These are phyloP conservation scores for Candida vaughaniae DNA, from an alignment of 805 yeast genomes.

Conservation along the genomic window DNA sequence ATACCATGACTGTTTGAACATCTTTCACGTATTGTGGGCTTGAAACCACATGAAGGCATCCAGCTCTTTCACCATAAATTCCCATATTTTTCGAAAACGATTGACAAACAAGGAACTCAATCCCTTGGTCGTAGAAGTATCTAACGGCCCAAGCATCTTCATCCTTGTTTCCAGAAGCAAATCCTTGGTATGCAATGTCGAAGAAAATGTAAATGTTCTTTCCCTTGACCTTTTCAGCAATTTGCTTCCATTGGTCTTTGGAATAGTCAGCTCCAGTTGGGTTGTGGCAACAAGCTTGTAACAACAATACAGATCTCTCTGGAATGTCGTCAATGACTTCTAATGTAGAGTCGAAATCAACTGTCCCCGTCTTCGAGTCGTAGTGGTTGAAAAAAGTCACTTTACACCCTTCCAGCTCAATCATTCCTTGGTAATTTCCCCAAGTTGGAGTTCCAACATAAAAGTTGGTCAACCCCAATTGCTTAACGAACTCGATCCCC, in stretches of 20 bases:
- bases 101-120: conserved; percentile 46
- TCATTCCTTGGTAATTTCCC: conserved; percentile 39
- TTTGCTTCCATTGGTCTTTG: conserved; percentile 35
- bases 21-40: conserved; percentile 16
- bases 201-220: conserved; percentile 30
- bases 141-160: conserved; percentile 46
- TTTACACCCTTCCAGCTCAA: conserved; percentile 29
- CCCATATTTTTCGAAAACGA: conserved; percentile 45
- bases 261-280: conserved; percentile 44
- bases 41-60: conserved; percentile 33
- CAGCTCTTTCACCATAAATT: conserved; percentile 40
- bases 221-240: conserved; percentile 24
- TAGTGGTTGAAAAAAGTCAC: conserved; percentile 30
- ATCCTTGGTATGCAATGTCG: conserved; percentile 46
- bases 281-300: conserved; percentile 46
- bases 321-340: conserved; percentile 30
- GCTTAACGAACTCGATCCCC: conserved; percentile 29
- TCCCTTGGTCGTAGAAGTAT: conserved; percentile 25
- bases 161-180: conserved; percentile 57
- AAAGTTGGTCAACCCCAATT: conserved; percentile 23
- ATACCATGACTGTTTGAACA: conserved; percentile 25
- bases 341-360: conserved; percentile 27
- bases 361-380: conserved; percentile 23
- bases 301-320: conserved; percentile 30
- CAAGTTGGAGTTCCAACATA: conserved; percentile 41